phyloP scores from a whole-genome alignment of 108 stramenopile genomes.

The Cyclotella baltica region DNA sequence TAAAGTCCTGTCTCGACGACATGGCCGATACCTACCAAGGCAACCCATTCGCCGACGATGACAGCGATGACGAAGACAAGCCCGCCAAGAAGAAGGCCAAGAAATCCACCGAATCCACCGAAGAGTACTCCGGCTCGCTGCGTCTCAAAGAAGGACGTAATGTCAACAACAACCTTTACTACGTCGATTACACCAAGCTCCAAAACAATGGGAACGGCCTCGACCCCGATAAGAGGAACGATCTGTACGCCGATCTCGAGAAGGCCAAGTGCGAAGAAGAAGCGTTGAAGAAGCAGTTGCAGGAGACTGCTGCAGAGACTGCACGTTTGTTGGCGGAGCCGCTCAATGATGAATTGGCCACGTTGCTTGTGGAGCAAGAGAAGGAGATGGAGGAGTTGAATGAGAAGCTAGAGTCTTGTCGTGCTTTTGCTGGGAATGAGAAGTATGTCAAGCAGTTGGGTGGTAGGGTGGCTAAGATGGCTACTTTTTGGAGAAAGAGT shows the following conservation, averaged over 20 bases:
- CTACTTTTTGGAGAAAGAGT: conserved; percentile 73
- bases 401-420: conserved; percentile 59
- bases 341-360: conserved; percentile 69
- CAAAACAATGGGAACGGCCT: conserved; percentile 67
- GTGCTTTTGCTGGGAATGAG: conserved; percentile 59
- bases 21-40: conserved; percentile 60
- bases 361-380: conserved; percentile 52
- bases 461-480: conserved; percentile 62
- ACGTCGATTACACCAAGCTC: conserved; percentile 72
- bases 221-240: conserved; percentile 58
- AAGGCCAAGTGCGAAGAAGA: conserved; percentile 53
- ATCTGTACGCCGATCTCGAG: conserved; percentile 54
- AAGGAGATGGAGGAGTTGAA: conserved; percentile 43
- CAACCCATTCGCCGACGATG: conserved; percentile 57
- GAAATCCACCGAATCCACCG: conserved; percentile 26
- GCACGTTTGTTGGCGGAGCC: conserved; percentile 73
- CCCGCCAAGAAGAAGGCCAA: conserved; percentile 35
- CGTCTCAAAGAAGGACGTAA: conserved; percentile 72
- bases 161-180: conserved; percentile 71
- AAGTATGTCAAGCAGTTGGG: conserved; percentile 67
- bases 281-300: conserved; percentile 30
- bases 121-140: conserved; percentile 65
- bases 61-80: conserved; percentile 62
- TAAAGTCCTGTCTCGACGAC: conserved; percentile 70
- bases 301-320: conserved; percentile 43